phyloP scores from a whole-genome alignment of 352 stramenopile genomes.

The Phytophthora europaea region DNA sequence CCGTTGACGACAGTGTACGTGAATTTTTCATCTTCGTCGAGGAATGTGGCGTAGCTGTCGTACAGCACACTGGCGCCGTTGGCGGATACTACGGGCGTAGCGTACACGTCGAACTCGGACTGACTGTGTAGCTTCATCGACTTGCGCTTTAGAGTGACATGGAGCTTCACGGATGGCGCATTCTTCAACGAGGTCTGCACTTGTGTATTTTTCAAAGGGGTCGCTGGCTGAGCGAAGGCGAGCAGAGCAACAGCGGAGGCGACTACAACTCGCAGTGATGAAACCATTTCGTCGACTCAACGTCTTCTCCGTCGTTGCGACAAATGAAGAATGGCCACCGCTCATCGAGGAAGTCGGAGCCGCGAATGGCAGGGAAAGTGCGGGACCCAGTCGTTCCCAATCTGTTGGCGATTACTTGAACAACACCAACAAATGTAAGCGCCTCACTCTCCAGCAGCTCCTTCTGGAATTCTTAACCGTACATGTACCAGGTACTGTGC shows the following conservation, averaged over 20 bases:
- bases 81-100: slow-evolving; percentile 26
- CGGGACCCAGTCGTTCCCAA: slow-evolving; percentile 2
- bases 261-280: not conserved
- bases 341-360: not conserved
- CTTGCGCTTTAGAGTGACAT: slow-evolving; percentile 39
- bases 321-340: slow-evolving; percentile 4
- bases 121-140: slow-evolving; percentile 38
- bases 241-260: slow-evolving; percentile 1
- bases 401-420: not conserved
- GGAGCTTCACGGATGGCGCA: slow-evolving; percentile 37
- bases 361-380: not conserved
- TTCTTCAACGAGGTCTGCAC: slow-evolving; percentile 8
- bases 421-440: not conserved
- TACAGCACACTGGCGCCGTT: slow-evolving; percentile 29
- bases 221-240: not conserved
- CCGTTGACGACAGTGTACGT: slow-evolving; percentile 42
- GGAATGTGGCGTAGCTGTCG: slow-evolving; percentile 32
- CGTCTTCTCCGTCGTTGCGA: not conserved
- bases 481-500: not conserved
- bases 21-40: slow-evolving; percentile 15
- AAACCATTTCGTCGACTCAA: not conserved
- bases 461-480: not conserved
- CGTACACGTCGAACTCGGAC: slow-evolving; percentile 42
- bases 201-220: not conserved
- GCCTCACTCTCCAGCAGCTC: too few relatives aligned